Conservation (phyloP, 2,329 filamentous ascomycete species). For the Aspergillus melleus region DNA sequence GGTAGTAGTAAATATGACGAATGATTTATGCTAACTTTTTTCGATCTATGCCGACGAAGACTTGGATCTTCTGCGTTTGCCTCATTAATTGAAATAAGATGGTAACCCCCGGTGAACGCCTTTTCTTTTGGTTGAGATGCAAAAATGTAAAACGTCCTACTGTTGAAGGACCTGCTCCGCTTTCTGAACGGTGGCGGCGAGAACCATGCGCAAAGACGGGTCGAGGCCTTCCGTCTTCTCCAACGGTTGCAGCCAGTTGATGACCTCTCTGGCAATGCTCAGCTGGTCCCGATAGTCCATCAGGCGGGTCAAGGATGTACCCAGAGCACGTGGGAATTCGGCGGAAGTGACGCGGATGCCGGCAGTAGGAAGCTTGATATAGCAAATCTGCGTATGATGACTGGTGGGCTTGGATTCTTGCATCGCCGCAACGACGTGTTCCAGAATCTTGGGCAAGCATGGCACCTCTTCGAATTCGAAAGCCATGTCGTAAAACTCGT, state of each 20-base stretch:
- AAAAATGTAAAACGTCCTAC: conserved; percentile 12
- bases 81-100: not conserved
- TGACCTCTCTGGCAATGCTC: conserved; percentile 48
- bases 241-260: conserved; percentile 52
- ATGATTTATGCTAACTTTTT: conserved; percentile 29
- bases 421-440: conserved; percentile 70
- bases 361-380: conserved; percentile 69
- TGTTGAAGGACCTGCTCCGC: conserved; percentile 30
- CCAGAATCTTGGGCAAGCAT: conserved; percentile 65
- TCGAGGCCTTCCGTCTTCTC: conserved; percentile 50
- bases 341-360: conserved; percentile 63
- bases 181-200: conserved; percentile 42
- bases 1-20: conserved; percentile 39
- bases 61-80: conserved; percentile 4
- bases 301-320: conserved; percentile 63
- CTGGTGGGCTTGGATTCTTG: conserved; percentile 59
- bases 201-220: conserved; percentile 54
- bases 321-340: conserved; percentile 71
- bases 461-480: conserved; percentile 66
- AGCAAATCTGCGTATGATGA: conserved; percentile 67
- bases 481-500: conserved; percentile 79
- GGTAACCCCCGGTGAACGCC: conserved; percentile 2
- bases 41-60: conserved; percentile 14
- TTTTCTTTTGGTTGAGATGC: conserved; percentile 10
- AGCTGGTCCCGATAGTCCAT: conserved; percentile 50